These are phyloP conservation scores for Anthoceros angustus DNA, from an alignment of 225 moss, liverwort and hornwort genomes.

Conservation along the genomic window DNA sequence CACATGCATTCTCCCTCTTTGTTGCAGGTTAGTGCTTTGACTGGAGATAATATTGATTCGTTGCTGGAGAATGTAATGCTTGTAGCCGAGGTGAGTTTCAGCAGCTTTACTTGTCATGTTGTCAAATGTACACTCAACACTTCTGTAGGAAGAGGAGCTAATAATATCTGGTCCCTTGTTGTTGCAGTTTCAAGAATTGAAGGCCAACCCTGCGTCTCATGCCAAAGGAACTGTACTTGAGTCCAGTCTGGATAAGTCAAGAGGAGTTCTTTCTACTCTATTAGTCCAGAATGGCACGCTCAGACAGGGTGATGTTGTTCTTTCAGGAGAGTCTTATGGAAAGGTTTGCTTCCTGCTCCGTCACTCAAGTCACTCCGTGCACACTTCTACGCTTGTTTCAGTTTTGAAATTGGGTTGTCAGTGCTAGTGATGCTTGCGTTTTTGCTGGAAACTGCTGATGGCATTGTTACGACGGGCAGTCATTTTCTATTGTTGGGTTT, in stretches of 20 bases:
- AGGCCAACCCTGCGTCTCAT: slow-evolving; percentile 72
- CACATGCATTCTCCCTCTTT: background rate
- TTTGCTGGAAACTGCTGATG: background rate
- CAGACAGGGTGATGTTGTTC: slow-evolving; percentile 63
- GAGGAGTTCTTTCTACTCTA: slow-evolving; percentile 67
- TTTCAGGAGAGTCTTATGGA: slow-evolving; percentile 85
- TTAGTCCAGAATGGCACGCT: slow-evolving; percentile 89
- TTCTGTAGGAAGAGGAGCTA: background rate
- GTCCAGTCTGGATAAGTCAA: slow-evolving; percentile 72
- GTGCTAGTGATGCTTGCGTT: background rate
- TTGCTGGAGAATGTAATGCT: slow-evolving; percentile 76
- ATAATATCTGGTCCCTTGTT: background rate
- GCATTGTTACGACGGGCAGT: no score
- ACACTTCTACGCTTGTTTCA: background rate
- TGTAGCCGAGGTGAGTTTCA: slow-evolving; percentile 60
- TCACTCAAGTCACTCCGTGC: background rate
- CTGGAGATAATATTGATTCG: slow-evolving; percentile 54
- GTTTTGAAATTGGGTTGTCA: background rate
- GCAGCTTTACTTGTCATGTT: background rate
- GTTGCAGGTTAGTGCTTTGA: slow-evolving; percentile 60
- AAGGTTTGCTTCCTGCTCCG: slow-evolving; percentile 34
- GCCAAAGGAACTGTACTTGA: slow-evolving; percentile 85
- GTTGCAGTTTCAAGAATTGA: slow-evolving; percentile 77
- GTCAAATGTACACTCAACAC: background rate
- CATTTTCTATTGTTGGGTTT: slow-evolving; percentile 1